Base-by-base conservation (phyloP, 2,329 filamentous ascomycete genomes). In the Colletotrichum falcatum region DNA sequence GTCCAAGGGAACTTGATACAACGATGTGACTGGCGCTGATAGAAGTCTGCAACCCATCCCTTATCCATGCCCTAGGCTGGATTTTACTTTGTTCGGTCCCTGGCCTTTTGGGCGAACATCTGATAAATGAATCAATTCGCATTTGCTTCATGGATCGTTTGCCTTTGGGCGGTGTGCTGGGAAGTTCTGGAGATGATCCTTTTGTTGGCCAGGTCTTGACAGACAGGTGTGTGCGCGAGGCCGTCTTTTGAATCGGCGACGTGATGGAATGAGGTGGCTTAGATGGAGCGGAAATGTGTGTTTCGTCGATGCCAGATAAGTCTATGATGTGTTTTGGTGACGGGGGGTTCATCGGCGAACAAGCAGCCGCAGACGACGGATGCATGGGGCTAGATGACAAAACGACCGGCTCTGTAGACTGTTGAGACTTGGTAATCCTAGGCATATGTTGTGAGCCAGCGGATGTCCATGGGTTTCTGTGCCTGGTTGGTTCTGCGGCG, bases 311-410 rank as follows among this genome's bases (percentile, higher is more conserved):
- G n/a, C 64, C 58, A 28, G 53, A 67, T 20, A 70, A 35, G 53
- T 70, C 67, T 35, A 70, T 53, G 7, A 67, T 48, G 16, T 55
- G 33, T 33, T 33, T 37, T 23, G 67, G 35, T n/a, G 53, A 16
- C 23, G 37, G 20, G 12, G 51, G 18, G 4, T 5, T 72, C 63
- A 73, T 54, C 71, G 76, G 68, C 53, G 78, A 71, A 70, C 73
- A 70, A 71, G 75, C 72, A 70, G 70, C 58, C 72, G 77, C 65
- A 78, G 79, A 76, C 73, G 81, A 79, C 72, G 77, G 35, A 55
- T 39, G 66, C 77, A 76, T 73, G 61, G 84, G 83, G 72, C 83
- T 85, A 77, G 83, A 85, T 74, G 81, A 77, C 76, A 86, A 81
- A 73, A 81, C 59, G 78, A 86, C 84, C 71, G 83, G 74, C 74